phyloP scores from a whole-genome alignment of 192 early-diverging fungal genomes.

The Pilobolus umbonatus region DNA sequence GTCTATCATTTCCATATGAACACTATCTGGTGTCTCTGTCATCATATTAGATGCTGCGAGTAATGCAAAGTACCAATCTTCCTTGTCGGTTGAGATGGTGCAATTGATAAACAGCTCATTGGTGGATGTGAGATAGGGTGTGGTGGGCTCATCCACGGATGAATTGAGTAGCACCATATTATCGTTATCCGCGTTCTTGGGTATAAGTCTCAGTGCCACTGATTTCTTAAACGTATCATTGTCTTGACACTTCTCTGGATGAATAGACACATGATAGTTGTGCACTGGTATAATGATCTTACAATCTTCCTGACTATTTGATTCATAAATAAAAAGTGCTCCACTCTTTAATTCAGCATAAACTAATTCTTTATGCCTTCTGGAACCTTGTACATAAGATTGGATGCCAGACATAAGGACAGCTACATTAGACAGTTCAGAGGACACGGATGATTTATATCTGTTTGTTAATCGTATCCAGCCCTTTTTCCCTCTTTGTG shows the following conservation, averaged over 20 bases:
- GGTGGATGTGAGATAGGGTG: slow-evolving; percentile 3
- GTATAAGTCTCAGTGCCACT: slow-evolving; percentile 42
- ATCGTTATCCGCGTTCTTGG: slow-evolving; percentile 14
- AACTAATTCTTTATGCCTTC: slow-evolving; percentile 12
- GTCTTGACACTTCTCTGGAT: slow-evolving; percentile 46
- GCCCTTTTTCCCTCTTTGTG: slow-evolving; percentile 1
- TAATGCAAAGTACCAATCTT: slow-evolving; percentile 85
- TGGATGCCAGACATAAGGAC: slow-evolving; percentile 7
- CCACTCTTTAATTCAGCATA: slow-evolving; percentile 72
- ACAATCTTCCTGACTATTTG: slow-evolving; percentile 64
- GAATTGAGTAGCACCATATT: not conserved
- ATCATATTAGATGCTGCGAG: slow-evolving; percentile 62
- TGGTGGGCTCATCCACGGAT: slow-evolving; percentile 3
- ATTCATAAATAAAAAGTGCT: slow-evolving; percentile 77
- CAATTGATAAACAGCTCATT: slow-evolving; percentile 50
- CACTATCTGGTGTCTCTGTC: slow-evolving; percentile 31
- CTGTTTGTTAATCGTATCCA: slow-evolving; percentile 9
- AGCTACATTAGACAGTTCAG: not conserved
- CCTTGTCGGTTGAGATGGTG: slow-evolving; percentile 65
- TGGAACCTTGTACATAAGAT: slow-evolving; percentile 5
- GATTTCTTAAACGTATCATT: slow-evolving; percentile 55
- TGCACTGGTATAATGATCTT: slow-evolving; percentile 68
- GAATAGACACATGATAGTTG: slow-evolving; percentile 58
- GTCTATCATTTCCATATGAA: slow-evolving; percentile 16
- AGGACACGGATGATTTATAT: slow-evolving; percentile 5